Conservation (phyloP, 108 stramenopile species). For the Cyclotella atomus region DNA sequence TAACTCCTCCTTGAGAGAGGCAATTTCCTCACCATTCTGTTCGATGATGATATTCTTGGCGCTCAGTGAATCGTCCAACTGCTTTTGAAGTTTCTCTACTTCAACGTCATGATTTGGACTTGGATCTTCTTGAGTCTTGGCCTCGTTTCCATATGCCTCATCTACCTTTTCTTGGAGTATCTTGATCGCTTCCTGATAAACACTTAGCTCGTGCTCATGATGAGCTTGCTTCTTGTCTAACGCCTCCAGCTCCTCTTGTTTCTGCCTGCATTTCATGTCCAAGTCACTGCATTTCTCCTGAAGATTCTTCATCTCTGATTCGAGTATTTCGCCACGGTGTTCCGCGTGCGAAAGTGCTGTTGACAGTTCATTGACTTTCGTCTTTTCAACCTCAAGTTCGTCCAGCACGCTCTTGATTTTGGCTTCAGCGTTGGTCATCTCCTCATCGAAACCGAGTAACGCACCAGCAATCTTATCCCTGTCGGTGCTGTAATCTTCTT, state of each 20-base stretch:
- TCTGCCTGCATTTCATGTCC: conserved; percentile 15
- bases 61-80: not conserved
- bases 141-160: not conserved
- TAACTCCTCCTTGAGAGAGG: conserved; percentile 14
- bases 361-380: conserved; percentile 6
- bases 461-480: conserved; percentile 36
- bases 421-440: conserved; percentile 40
- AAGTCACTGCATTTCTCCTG: conserved; percentile 12
- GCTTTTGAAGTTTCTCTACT: not conserved
- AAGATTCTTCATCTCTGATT: conserved; percentile 1
- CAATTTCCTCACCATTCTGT: conserved; percentile 18
- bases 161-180: conserved; percentile 42
- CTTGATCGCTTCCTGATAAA: conserved; percentile 46
- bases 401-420: conserved; percentile 33
- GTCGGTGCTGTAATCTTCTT: conserved; percentile 34
- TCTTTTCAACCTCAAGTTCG: conserved; percentile 31
- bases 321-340: not conserved
- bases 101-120: not conserved
- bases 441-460: conserved; percentile 41
- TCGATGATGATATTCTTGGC: conserved; percentile 4
- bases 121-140: not conserved
- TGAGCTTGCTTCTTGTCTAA: conserved; percentile 12
- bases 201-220: conserved; percentile 32
- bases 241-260: conserved; percentile 28
- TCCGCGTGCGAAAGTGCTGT: not conserved